Evolutionary conservation across 306 rosid genomes (phyloP), one percentile per base, ranked within the genome.

Genomic region (Quercus mongolica): DNA sequence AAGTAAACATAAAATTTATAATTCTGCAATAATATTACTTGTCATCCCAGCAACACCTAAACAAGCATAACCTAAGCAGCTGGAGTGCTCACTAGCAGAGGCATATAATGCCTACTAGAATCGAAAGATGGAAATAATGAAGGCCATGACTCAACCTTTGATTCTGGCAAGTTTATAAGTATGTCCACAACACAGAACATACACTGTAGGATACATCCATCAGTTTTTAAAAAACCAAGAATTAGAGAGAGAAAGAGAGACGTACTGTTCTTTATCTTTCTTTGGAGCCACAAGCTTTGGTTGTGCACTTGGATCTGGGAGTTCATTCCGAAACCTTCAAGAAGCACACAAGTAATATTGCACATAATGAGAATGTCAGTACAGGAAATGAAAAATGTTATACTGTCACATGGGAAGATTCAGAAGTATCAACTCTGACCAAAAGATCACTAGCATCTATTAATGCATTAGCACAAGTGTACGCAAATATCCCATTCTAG

Each of bases 241-340:
- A 30, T 68, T 51, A 78, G 81, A 35, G 70, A 56, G 38, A 61
- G 75, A 23, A 76, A 64, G 75, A 71, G 80, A 82, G 14, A 85
- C 98, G 18, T 95, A 93, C 99, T 89, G 97, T 78, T 95, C 98
- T 82, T 87, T 91, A 56, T 95, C 99, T 78, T 88, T 95, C 89
- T 86, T 89, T 87, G 89, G 74, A 3, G 98, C 86, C 98, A 91
- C 88, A 51, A 95, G 97, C 91, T 95, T 95, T 18, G 99, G 99
- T 78, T 95, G 99, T 72, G 99, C 99, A 87, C 97, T 89, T 56
- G 94, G 94, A 86, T 95, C 99, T 20, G 98, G 99, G 80, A 95
- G 99, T 79, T 95, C 99, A 83, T 93, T 95, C 69, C 99, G 96
- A 81, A 95, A 95, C 74, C 99, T 95, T 78, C 31, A 76, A 80